Percentiles rank a stretch among this genome's conserved stretches.
phyloP scores from a whole-genome alignment of 495 filamentous ascomycete species.

The Talaromyces proteolyticus region DNA sequence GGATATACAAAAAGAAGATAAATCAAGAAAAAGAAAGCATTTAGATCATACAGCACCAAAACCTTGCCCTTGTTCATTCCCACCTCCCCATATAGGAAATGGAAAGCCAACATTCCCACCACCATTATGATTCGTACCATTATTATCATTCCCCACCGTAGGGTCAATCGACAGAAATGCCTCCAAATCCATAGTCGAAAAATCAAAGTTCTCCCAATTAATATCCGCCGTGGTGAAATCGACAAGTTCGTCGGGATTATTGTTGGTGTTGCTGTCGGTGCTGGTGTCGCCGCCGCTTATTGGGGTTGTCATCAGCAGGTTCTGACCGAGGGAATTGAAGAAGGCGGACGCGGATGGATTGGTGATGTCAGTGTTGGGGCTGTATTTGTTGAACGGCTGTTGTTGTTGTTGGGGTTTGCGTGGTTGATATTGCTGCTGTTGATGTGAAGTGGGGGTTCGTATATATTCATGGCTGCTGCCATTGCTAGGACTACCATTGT shows the following conservation, averaged over 20 bases:
- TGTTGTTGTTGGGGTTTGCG: neutral
- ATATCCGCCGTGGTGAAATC: slow-evolving; percentile 39
- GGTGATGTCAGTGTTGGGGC: neutral
- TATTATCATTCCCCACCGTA: neutral
- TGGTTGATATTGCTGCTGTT: neutral
- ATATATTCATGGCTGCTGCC: neutral
- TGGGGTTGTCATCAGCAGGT: slow-evolving; percentile 1
- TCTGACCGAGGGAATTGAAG: slow-evolving; percentile 5
- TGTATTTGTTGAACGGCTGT: neutral
- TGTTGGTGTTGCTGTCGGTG: neutral
- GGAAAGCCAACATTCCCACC: neutral
- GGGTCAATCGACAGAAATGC: slow-evolving; percentile 33
- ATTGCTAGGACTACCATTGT: neutral
- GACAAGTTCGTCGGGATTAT: slow-evolving; percentile 10
- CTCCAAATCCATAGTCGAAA: slow-evolving; percentile 41
- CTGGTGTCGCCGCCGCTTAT: neutral
- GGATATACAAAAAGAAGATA: neutral
- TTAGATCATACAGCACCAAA: neutral
- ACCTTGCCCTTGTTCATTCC: neutral
- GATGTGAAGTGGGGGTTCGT: neutral
- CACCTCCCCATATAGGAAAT: neutral
- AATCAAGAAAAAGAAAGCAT: neutral
- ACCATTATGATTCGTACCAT: neutral
- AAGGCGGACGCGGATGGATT: slow-evolving; percentile 4
- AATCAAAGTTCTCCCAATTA: slow-evolving; percentile 38